Evolutionary conservation across 225 moss, liverwort and hornwort genomes (phyloP).

Genomic region (Antitrichia curtipendula): DNA sequence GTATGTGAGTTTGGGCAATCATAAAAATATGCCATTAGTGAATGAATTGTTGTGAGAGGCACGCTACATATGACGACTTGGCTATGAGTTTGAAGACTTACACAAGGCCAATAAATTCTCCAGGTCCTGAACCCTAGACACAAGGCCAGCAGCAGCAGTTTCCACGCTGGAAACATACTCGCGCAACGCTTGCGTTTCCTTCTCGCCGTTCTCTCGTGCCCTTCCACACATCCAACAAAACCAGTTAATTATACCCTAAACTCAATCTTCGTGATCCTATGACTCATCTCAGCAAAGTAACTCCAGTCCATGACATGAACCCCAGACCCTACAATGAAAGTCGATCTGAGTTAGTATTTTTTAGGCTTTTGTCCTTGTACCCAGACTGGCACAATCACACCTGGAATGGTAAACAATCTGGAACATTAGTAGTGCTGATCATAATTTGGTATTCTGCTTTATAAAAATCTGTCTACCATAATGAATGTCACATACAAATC

Average conservation of each 20-base stretch:
- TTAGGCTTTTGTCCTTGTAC: neutral
- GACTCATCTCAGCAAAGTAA: neutral
- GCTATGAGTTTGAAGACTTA: neutral
- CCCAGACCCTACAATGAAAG: neutral
- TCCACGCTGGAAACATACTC: slow-evolving; percentile 50
- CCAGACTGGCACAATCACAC: neutral
- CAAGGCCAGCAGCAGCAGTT: slow-evolving; percentile 48
- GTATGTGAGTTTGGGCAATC: neutral
- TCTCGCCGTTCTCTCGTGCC: slow-evolving; percentile 47
- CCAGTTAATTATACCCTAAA: neutral
- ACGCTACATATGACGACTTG: neutral
- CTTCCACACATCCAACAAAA: slow-evolving; percentile 17
- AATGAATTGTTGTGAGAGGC: neutral
- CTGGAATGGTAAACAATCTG: neutral
- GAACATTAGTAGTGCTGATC: neutral
- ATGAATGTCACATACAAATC: neutral
- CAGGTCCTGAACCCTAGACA: slow-evolving; percentile 48
- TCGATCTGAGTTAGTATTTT: neutral
- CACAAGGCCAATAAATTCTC: slow-evolving; percentile 45
- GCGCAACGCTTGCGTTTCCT: slow-evolving; percentile 43
- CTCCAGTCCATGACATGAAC: neutral
- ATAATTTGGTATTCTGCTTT: neutral
- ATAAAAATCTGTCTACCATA: neutral
- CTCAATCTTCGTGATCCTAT: neutral
- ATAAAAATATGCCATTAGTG: neutral